phyloP scores from a whole-genome alignment of 1,284 basidiomycete species.

The Amylostereum chailletii region DNA sequence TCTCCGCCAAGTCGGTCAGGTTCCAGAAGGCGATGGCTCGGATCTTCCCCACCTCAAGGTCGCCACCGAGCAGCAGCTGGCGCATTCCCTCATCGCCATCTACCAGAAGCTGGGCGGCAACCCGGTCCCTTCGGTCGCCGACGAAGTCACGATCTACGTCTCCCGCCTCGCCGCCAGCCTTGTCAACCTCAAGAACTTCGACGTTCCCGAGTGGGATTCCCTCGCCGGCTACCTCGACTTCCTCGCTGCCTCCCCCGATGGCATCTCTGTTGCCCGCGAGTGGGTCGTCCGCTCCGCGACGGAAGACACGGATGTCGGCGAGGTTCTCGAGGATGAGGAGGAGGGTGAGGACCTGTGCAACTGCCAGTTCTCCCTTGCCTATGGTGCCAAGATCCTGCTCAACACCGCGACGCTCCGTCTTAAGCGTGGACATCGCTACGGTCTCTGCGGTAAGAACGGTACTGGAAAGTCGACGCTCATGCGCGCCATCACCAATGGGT shows the following conservation, averaged over 20 bases:
- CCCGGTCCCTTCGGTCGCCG: slow-evolving; percentile 43
- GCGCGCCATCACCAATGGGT: slow-evolving; percentile 87
- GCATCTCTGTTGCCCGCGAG: slow-evolving; percentile 67
- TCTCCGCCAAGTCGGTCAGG: slow-evolving; percentile 87
- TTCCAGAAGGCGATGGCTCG: slow-evolving; percentile 80
- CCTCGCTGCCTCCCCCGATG: slow-evolving; percentile 57
- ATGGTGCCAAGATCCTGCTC: slow-evolving; percentile 97
- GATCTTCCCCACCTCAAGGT: slow-evolving; percentile 80
- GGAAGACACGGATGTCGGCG: slow-evolving; percentile 65
- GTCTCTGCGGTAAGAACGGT: slow-evolving; percentile 97
- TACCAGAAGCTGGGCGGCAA: slow-evolving; percentile 78
- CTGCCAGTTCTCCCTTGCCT: slow-evolving; percentile 96
- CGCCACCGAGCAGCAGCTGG: slow-evolving; percentile 60
- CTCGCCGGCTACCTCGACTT: slow-evolving; percentile 75
- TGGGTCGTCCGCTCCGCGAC: slow-evolving; percentile 86
- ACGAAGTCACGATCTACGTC: slow-evolving; percentile 65
- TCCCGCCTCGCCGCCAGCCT: slow-evolving; percentile 78
- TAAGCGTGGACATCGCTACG: slow-evolving; percentile 98
- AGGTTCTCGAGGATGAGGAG: slow-evolving; percentile 82
- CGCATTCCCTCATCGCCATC: slow-evolving; percentile 58
- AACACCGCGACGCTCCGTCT: slow-evolving; percentile 95
- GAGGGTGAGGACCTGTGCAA: slow-evolving; percentile 98
- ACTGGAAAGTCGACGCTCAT: slow-evolving; percentile 98
- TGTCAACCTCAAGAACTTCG: slow-evolving; percentile 88
- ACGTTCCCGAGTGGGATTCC: slow-evolving; percentile 80